Percentiles rank a stretch among this genome's conserved stretches.
phyloP scores from a whole-genome alignment of 257 asterid species.

The Petunia secreta region DNA sequence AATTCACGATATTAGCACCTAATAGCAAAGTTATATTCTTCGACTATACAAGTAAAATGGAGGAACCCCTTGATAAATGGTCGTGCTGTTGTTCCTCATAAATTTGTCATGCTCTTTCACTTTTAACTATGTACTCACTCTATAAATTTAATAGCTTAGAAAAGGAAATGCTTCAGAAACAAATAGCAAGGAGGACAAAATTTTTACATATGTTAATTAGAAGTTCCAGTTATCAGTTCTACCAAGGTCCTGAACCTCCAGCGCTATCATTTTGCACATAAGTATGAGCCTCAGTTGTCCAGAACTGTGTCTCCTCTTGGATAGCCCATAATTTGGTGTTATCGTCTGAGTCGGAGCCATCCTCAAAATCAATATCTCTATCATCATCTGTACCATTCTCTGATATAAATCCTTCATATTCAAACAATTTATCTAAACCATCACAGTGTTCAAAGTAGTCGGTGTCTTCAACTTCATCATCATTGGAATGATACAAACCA shows the following conservation, averaged over 20 bases:
- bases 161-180: neutral
- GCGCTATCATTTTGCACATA: constrained; percentile 28
- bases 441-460: constrained; percentile 20
- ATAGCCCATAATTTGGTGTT: constrained; percentile 33
- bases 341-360: constrained; percentile 38
- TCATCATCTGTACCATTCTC: constrained; percentile 42
- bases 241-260: constrained; percentile 63
- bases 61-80: no score
- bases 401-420: constrained; percentile 43
- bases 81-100: no score
- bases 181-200: neutral
- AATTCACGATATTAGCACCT: no score
- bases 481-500: constrained; percentile 26
- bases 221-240: constrained; percentile 21
- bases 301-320: constrained; percentile 49
- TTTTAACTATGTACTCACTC: neutral
- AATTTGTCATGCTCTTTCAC: neutral
- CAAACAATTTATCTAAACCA: constrained; percentile 78
- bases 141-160: neutral
- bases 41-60: no score
- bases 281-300: constrained; percentile 55
- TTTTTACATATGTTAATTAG: neutral
- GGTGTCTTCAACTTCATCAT: constrained; percentile 51
- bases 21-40: no score
- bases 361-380: constrained; percentile 41